Evolutionary conservation across 768 basidiomycete genomes (phyloP).

Genomic region (Hygrocybe coccinea): DNA sequence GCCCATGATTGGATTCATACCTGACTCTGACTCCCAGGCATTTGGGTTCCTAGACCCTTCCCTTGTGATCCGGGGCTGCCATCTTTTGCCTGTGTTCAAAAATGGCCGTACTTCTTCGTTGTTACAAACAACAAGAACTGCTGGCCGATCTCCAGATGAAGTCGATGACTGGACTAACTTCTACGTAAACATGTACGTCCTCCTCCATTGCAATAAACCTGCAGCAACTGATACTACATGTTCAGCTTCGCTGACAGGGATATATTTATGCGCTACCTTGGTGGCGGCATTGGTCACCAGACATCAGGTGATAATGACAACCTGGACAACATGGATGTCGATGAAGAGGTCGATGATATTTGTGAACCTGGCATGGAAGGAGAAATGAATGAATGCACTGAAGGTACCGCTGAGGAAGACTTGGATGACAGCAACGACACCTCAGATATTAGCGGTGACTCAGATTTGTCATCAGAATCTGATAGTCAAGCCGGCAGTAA

Average conservation of each 20-base stretch:
- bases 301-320: background rate
- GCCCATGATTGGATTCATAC: conserved; percentile 33
- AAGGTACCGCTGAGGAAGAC: conserved; percentile 23
- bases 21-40: conserved; percentile 19
- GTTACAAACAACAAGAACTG: background rate
- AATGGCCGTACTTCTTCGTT: conserved; percentile 15
- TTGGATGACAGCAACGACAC: conserved; percentile 26
- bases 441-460: background rate
- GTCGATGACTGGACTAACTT: no score
- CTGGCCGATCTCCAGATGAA: background rate
- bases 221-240: conserved; percentile 1
- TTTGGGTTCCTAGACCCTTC: conserved; percentile 47
- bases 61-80: conserved; percentile 33
- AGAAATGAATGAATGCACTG: background rate
- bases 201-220: background rate
- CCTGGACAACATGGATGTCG: background rate
- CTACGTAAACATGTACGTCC: conserved; percentile 35
- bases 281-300: conserved; percentile 18
- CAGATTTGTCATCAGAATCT: background rate
- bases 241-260: conserved; percentile 31
- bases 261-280: no score
- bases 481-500: background rate
- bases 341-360: background rate
- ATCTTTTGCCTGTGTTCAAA: conserved; percentile 40
- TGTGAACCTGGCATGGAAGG: background rate